These are phyloP conservation scores for Pythium apleroticum DNA, from an alignment of 352 stramenopile genomes.

Conservation along the genomic window DNA sequence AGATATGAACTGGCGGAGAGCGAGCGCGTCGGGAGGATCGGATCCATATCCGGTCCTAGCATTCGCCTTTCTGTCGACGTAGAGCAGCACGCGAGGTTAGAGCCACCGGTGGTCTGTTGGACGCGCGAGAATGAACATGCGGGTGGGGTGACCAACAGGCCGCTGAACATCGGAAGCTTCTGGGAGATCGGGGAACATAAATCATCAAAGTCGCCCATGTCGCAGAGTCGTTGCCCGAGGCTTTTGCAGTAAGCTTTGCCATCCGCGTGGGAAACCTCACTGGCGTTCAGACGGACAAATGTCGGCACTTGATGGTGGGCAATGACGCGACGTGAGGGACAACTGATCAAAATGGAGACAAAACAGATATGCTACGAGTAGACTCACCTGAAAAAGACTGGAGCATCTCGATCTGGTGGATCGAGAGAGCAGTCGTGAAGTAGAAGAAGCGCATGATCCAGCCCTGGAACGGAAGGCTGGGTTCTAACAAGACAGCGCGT, in stretches of 20 bases:
- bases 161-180: conserved; percentile 13
- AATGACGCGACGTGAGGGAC: neutral
- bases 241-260: conserved; percentile 29
- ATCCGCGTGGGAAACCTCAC: conserved; percentile 1
- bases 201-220: conserved; percentile 38
- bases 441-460: conserved; percentile 54
- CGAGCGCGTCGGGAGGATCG: conserved; percentile 15
- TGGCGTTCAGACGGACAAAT: conserved; percentile 8
- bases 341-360: neutral
- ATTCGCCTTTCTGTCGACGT: conserved; percentile 1
- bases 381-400: conserved; percentile 42
- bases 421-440: conserved; percentile 36
- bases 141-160: conserved; percentile 13
- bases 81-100: conserved; percentile 44
- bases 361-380: neutral
- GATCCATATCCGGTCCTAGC: conserved; percentile 11
- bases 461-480: conserved; percentile 29
- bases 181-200: conserved; percentile 25
- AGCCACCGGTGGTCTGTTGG: conserved; percentile 28
- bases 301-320: conserved; percentile 10
- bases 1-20: conserved; percentile 34
- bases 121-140: neutral
- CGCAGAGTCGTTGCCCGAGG: conserved; percentile 38
- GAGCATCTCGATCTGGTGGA: conserved; percentile 37
- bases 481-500: conserved; percentile 26